Evolutionary conservation across 176 grass and related monocot species (phyloP).

Genomic region (Panicum miliaceum): DNA sequence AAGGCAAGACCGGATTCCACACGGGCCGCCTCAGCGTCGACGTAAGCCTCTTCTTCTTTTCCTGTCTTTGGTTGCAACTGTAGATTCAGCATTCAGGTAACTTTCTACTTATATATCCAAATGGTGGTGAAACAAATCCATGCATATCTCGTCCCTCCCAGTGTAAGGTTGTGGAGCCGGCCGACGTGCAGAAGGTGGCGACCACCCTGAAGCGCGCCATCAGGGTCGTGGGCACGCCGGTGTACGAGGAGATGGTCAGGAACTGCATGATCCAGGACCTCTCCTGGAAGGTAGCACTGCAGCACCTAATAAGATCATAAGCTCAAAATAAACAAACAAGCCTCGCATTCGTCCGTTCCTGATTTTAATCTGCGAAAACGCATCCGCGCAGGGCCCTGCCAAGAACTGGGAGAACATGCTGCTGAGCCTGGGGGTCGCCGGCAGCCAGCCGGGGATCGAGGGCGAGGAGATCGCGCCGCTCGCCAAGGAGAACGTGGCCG

Average conservation of each 20-base stretch:
- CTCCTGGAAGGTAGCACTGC: slow-evolving; percentile 60
- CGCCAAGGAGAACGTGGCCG: slow-evolving; percentile 78
- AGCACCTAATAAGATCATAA: too few relatives aligned
- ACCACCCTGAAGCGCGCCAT: slow-evolving; percentile 68
- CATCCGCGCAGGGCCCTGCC: slow-evolving; percentile 79
- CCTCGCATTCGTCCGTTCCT: too few relatives aligned
- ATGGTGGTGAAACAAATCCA: too few relatives aligned
- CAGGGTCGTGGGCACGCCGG: slow-evolving; percentile 63
- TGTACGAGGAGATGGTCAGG: slow-evolving; percentile 68
- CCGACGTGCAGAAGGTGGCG: slow-evolving; percentile 69
- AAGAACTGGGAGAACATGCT: slow-evolving; percentile 82
- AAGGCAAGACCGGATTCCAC: slow-evolving; percentile 92
- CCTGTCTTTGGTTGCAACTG: background rate
- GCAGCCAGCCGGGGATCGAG: slow-evolving; percentile 61
- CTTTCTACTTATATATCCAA: too few relatives aligned
- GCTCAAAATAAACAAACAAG: too few relatives aligned
- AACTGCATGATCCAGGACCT: slow-evolving; percentile 96
- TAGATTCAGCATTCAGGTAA: background rate
- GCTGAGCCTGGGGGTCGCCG: slow-evolving; percentile 57
- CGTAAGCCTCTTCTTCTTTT: slow-evolving; percentile 32
- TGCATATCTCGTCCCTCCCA: slow-evolving; percentile 28
- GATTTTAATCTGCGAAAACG: too few relatives aligned
- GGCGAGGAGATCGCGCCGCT: slow-evolving; percentile 88
- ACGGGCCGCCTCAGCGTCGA: slow-evolving; percentile 81
- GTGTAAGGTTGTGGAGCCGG: slow-evolving; percentile 63